phyloP scores from a whole-genome alignment of 805 yeast genomes.

The Kodamaea leandrae region DNA sequence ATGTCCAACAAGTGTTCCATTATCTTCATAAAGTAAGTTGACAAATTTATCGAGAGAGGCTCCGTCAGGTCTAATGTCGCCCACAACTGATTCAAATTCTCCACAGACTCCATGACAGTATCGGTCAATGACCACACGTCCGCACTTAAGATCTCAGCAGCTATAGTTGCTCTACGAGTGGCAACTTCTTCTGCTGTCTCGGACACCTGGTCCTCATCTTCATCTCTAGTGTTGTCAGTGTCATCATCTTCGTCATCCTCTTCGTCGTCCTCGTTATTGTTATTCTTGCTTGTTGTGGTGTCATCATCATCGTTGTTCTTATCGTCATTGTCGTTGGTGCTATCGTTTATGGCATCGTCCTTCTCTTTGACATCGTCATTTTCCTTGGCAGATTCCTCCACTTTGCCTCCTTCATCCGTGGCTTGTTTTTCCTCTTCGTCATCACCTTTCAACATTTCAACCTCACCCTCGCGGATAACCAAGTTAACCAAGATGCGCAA shows the following conservation, averaged over 20 bases:
- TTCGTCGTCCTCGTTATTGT: constrained; percentile 25
- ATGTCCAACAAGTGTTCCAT: constrained; percentile 61
- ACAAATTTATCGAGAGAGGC: constrained; percentile 70
- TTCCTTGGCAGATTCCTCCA: constrained; percentile 19
- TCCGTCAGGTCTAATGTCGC: constrained; percentile 63
- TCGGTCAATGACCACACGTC: constrained; percentile 95
- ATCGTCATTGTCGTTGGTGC: constrained; percentile 16
- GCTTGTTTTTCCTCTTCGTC: constrained; percentile 23
- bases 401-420: constrained; percentile 21
- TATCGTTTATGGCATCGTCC: constrained; percentile 13
- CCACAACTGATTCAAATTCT: constrained; percentile 74
- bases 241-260: constrained; percentile 23
- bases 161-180: constrained; percentile 42
- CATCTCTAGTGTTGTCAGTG: constrained; percentile 10
- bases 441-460: constrained; percentile 14
- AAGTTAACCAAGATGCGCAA: constrained; percentile 37
- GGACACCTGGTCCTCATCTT: constrained; percentile 22
- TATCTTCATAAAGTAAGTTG: constrained; percentile 88
- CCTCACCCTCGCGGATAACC: constrained; percentile 33
- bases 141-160: constrained; percentile 85
- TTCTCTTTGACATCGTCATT: constrained; percentile 7
- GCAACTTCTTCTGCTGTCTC: constrained; percentile 33
- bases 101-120: constrained; percentile 74
- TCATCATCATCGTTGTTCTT: constrained; percentile 15
- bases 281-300: constrained; percentile 3